A percentile compares a stretch with the other conserved stretches of the same genome.
Evolutionary conservation across 352 stramenopile genomes (phyloP).

Genomic region (Phytophthora nicotianae): DNA sequence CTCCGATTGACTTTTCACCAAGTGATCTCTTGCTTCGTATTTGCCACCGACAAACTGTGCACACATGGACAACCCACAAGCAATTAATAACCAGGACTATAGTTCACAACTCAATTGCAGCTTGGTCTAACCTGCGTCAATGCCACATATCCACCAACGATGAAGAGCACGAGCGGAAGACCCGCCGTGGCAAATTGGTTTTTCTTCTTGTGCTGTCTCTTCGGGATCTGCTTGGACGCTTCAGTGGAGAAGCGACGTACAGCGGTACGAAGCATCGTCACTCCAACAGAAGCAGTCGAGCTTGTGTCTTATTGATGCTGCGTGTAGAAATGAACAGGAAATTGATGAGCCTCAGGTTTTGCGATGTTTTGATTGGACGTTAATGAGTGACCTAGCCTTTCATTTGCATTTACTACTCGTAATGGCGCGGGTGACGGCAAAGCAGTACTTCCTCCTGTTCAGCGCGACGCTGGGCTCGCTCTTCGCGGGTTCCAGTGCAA

Average conservation of each 20-base stretch:
- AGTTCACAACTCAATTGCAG: background rate
- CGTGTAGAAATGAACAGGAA: background rate
- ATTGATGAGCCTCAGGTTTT: conserved; percentile 22
- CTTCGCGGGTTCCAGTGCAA: conserved; percentile 83
- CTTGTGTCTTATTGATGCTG: background rate
- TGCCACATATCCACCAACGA: conserved; percentile 76
- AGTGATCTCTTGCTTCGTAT: conserved; percentile 78
- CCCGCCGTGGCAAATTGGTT: conserved; percentile 72
- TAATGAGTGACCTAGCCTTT: conserved; percentile 14
- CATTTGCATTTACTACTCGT: background rate
- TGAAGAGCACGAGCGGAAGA: conserved; percentile 81
- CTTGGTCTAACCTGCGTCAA: conserved; percentile 66
- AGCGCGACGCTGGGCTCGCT: conserved; percentile 75
- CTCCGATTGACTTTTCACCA: conserved; percentile 85
- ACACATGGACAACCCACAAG: conserved; percentile 8
- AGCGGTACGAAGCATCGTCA: conserved; percentile 32
- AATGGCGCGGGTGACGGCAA: conserved; percentile 65
- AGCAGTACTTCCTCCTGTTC: conserved; percentile 82
- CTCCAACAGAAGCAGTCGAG: background rate
- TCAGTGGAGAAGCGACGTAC: conserved; percentile 34
- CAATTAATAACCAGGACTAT: conserved; percentile 2
- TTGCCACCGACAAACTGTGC: conserved; percentile 82
- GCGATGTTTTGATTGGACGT: conserved; percentile 28
- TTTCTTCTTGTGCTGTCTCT: conserved; percentile 60
- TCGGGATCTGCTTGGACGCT: conserved; percentile 23